A percentile compares a stretch with the other conserved stretches of the same genome.
These are phyloP conservation scores for Pochonia chlamydosporia DNA, from an alignment of 2,329 filamentous ascomycete genomes.

Conservation along the genomic window DNA sequence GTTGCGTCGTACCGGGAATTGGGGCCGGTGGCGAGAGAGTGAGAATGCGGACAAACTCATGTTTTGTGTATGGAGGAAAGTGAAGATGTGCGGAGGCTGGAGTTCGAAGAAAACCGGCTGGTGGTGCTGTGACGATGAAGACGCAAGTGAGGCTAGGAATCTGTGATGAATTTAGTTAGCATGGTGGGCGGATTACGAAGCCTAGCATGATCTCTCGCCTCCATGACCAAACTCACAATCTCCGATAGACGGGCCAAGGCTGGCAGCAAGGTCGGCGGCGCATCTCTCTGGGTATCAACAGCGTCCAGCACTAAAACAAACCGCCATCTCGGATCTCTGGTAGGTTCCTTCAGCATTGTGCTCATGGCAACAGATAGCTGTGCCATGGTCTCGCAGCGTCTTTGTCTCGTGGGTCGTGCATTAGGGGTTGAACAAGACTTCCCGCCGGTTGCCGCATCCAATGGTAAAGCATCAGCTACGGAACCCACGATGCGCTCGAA, in stretches of 20 bases:
- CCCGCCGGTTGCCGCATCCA: slow-evolving; percentile 22
- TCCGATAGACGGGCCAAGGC: slow-evolving; percentile 79
- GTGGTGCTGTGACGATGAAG: slow-evolving; percentile 69
- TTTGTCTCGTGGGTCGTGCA: neutral
- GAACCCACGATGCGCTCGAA: slow-evolving; percentile 64
- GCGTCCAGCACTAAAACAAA: slow-evolving; percentile 85
- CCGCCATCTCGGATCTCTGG: slow-evolving; percentile 37
- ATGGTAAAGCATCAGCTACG: slow-evolving; percentile 46
- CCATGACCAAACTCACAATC: slow-evolving; percentile 47
- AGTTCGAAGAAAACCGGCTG: slow-evolving; percentile 63
- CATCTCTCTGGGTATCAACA: slow-evolving; percentile 78
- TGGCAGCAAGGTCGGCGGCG: slow-evolving; percentile 70
- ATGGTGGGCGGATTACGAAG: neutral
- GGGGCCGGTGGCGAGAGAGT: slow-evolving; percentile 41
- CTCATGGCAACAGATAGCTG: slow-evolving; percentile 68
- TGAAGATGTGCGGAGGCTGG: slow-evolving; percentile 69
- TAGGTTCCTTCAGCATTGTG: slow-evolving; percentile 49
- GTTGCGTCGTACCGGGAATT: slow-evolving; percentile 43
- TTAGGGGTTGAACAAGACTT: neutral
- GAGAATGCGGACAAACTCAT: slow-evolving; percentile 74
- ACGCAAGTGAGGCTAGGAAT: slow-evolving; percentile 73
- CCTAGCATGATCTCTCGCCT: neutral
- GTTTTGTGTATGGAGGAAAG: slow-evolving; percentile 79
- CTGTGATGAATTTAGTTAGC: slow-evolving; percentile 34
- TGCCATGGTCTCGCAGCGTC: slow-evolving; percentile 74